Evolutionary conservation across 2,329 filamentous ascomycete species (phyloP), one percentile per base, ranked within the genome.

Genomic region (Fusarium kyushuense): DNA sequence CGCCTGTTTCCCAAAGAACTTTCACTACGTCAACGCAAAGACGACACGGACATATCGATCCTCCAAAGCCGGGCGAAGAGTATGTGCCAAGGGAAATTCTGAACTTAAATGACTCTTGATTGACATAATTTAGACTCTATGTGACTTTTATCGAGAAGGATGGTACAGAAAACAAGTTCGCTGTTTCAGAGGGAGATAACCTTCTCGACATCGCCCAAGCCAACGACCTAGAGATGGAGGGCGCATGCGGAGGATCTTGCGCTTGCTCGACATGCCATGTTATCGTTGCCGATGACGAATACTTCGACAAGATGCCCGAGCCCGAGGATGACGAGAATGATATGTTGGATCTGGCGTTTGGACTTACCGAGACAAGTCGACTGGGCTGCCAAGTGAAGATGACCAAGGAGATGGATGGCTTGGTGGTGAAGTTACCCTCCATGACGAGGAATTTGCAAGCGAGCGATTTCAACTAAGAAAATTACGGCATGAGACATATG

Each of bases 401-500:
- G 95, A 91, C 84, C 62, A 94, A 93, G 79, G 93, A 96, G 71
- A 80, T 98, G 68, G 92, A 98, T 77, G 96, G 96, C 0, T 69
- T 99, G 74, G 88, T 89, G 45, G 93, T 99, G 32, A 92, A 88
- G 79, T 81, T 99, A 75, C 96, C 96, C 14, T 89, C 89, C 36
- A 97, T 97, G 94, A 98, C 96, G 69, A 87, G 96, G 78, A 99
- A 99, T 77, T 76, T 99, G 80, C 96, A 99, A 82, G 93, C 93
- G 16, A 97, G 93, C 79, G 96, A 99, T 81, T 99, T 99, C 74
- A 83, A 84, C 73, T 77, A 66, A 74, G 56, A 41, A 47, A 46
- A 45, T 42, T 42, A 58, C n/a, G 54, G 25, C 35, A 65, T 56
- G 47, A 67, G 38, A 19, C 53, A 58, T 41, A 25, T 70, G 58